These are phyloP conservation scores for Yamadazyma siamensis DNA, from an alignment of 1,139 yeast genomes.

Conservation along the genomic window DNA sequence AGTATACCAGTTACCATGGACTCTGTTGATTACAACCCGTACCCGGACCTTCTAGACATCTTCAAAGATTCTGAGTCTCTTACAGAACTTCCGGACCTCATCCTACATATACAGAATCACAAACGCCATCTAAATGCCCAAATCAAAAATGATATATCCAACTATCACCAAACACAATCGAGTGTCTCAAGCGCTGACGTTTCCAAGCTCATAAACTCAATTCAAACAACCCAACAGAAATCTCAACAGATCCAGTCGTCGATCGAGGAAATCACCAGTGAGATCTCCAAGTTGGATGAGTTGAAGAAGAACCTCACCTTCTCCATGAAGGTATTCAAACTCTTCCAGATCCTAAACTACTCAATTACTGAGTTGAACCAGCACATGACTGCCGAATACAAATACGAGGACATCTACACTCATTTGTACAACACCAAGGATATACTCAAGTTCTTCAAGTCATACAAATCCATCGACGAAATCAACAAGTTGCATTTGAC, in stretches of 20 bases:
- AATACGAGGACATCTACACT: conserved; percentile 66
- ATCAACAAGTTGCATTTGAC: conserved; percentile 66
- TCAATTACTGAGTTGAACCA: conserved; percentile 67
- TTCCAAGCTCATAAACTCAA: conserved; percentile 40
- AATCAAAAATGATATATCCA: conserved; percentile 29
- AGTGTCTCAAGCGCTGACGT: conserved; percentile 34
- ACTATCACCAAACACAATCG: conserved; percentile 23
- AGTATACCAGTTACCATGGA: too few relatives aligned
- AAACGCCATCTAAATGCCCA: conserved; percentile 43
- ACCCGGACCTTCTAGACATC: conserved; percentile 29
- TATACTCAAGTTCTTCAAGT: conserved; percentile 69
- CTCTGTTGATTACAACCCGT: conserved; percentile 16
- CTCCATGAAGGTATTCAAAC: conserved; percentile 80
- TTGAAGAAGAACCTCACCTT: conserved; percentile 79
- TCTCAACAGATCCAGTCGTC: conserved; percentile 52
- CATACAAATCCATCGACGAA: conserved; percentile 81
- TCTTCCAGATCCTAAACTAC: conserved; percentile 69
- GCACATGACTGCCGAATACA: conserved; percentile 40
- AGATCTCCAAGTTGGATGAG: conserved; percentile 73
- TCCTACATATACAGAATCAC: conserved; percentile 38
- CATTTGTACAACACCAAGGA: conserved; percentile 77
- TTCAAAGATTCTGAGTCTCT: conserved; percentile 44
- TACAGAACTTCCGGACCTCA: conserved; percentile 43
- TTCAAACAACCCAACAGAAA: conserved; percentile 23
- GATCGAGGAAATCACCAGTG: conserved; percentile 68